Base-by-base conservation (phyloP, 345 rosid genomes). In the Diplotaxis tenuifolia region DNA sequence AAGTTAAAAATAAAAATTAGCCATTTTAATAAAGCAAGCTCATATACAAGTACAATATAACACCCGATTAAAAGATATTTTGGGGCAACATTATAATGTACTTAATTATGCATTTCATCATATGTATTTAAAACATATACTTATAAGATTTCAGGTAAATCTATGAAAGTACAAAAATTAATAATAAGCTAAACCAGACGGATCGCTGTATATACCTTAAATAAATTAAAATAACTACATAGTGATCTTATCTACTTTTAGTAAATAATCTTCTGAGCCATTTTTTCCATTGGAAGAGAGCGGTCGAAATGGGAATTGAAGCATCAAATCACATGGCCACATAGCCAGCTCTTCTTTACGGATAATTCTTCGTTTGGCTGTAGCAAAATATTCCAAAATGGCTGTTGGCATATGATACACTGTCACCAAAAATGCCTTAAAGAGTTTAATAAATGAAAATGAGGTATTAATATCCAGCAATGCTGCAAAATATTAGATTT, bases 321-420 rank as follows among this genome's bases (percentile, higher is more conserved):
- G 67, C 62, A 70, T 32, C 62, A 70, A 29, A 67, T n/a, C 80
- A 71, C 76, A 71, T 77, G 73, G 80, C 73, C 76, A 71, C 76
- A 66, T 71, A 65, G 68, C 65, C 65, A 59, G 45, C 68, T 65
- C 68, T 71, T 77, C 60, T 70, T 64, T 70, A 70, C 62, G 29
- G 10, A 58, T 56, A 56, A 16, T 76, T 56, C 36, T 65, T 77
- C 32, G 62, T 77, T 71, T 66, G 47, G 57, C 58, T 59, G 54
- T 63, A 70, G 64, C 50, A 71, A 63, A 49, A 45, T 25, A 65
- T 36, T 65, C 38, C 6, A 50, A 61, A 50, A 27, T 71, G 21
- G 73, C 53, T 59, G 65, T 77, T 71, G 73, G 73, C 65, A 60
- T 71, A 73, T 59, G 64, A 77, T 58, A 66, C 56, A 77, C 69